Percentiles rank a stretch among this genome's conserved stretches.
Evolutionary conservation across 2,329 filamentous ascomycete genomes (phyloP).

Genomic region (Ceratocystis cubensis): DNA sequence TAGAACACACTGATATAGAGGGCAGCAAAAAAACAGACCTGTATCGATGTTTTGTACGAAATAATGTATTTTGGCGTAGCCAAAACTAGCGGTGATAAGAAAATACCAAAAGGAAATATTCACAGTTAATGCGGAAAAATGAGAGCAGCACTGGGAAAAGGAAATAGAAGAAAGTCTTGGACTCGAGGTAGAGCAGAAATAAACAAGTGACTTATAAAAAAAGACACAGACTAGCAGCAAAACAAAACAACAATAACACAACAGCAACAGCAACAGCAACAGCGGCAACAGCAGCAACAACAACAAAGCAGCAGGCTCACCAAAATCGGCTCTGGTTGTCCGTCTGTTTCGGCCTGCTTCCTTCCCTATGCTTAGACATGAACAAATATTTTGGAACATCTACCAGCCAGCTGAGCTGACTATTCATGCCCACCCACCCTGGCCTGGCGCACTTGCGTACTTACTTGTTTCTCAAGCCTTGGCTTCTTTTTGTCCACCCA

Average conservation of each 20-base stretch:
- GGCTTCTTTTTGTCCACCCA: not conserved
- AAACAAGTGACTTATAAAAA: not conserved
- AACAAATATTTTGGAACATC: not conserved
- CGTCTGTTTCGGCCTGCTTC: not conserved
- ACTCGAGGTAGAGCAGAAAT: not conserved
- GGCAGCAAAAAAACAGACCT: not conserved
- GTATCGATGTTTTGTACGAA: not conserved
- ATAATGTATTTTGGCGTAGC: not conserved
- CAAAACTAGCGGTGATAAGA: not conserved
- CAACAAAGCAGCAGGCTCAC: not conserved
- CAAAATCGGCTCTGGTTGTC: not conserved
- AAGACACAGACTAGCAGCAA: not conserved
- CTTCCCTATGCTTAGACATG: not conserved
- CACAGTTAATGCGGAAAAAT: not conserved
- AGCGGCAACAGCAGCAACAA: not conserved
- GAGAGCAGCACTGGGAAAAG: not conserved
- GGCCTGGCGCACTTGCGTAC: no score
- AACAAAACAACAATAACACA: constrained; percentile 22
- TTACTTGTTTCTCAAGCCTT: not conserved
- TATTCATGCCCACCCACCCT: no score
- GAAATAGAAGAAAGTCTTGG: not conserved
- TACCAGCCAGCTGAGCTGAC: not conserved
- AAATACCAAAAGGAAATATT: not conserved
- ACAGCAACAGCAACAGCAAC: not conserved
- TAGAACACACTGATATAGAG: not conserved